Conservation (phyloP, 2,329 filamentous ascomycete genomes). For the Pseudocercospora musae region DNA sequence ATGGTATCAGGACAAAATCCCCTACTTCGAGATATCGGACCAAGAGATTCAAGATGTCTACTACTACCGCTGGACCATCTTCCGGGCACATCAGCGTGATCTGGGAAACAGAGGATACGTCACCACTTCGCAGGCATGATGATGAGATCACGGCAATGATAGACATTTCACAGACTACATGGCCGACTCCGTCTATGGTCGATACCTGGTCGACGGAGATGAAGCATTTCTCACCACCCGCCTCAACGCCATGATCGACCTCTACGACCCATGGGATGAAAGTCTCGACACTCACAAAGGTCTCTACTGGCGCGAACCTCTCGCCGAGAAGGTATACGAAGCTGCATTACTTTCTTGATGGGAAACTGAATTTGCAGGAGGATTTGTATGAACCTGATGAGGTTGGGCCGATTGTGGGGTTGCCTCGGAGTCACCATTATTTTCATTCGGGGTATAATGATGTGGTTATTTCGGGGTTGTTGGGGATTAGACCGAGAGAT, state of each 20-base stretch:
- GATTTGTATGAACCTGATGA: constrained; percentile 46
- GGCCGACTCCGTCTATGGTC: constrained; percentile 41
- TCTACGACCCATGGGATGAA: constrained; percentile 41
- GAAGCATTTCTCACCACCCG: constrained; percentile 32
- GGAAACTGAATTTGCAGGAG: constrained; percentile 41
- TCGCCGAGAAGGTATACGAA: constrained; percentile 40
- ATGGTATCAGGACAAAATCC: constrained; percentile 41
- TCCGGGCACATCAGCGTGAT: constrained; percentile 45
- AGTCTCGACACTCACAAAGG: constrained; percentile 40
- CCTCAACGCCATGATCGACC: constrained; percentile 37
- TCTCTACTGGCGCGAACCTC: constrained; percentile 44
- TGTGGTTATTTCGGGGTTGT: constrained; percentile 41
- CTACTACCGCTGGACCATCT: constrained; percentile 47
- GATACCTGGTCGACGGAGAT: constrained; percentile 44
- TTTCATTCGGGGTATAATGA: constrained; percentile 48
- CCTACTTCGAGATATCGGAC: constrained; percentile 42
- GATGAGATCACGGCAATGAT: constrained; percentile 32
- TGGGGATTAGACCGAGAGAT: constrained; percentile 42
- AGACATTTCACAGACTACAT: constrained; percentile 47
- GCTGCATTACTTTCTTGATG: constrained; percentile 39
- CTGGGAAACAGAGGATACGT: constrained; percentile 43
- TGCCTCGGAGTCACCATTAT: constrained; percentile 44
- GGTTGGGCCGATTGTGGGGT: constrained; percentile 42
- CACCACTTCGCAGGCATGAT: constrained; percentile 31
- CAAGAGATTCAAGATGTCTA: constrained; percentile 42